phyloP scores from a whole-genome alignment of 257 asterid species.

The Oldenlandia corymbosa region DNA sequence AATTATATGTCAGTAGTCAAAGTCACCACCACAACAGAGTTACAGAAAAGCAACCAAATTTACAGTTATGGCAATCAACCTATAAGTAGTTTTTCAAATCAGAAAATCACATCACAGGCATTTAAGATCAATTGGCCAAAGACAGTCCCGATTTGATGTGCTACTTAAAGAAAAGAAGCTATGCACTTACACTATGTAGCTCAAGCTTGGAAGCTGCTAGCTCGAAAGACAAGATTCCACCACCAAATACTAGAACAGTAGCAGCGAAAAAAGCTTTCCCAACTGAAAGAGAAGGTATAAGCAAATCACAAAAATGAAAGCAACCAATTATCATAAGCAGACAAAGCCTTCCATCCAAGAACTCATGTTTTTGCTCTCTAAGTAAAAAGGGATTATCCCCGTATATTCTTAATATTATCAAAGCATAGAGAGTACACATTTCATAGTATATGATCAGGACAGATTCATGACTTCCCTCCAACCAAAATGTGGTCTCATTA shows the following conservation, averaged over 20 bases:
- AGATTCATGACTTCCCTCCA: background rate
- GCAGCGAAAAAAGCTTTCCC: constrained; percentile 83
- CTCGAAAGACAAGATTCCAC: constrained; percentile 50
- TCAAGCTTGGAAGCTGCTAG: constrained; percentile 58
- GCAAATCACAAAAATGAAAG: background rate
- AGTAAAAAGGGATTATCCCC: background rate
- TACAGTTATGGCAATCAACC: background rate
- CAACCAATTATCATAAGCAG: background rate
- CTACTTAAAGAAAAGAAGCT: background rate
- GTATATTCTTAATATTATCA: background rate
- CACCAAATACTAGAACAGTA: constrained; percentile 72
- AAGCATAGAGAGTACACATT: background rate
- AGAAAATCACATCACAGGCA: too few relatives aligned
- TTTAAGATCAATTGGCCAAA: background rate
- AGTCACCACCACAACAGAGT: background rate
- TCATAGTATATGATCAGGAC: too few relatives aligned
- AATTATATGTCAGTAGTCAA: background rate
- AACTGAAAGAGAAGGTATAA: constrained; percentile 40
- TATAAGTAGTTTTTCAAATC: too few relatives aligned
- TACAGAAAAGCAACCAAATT: background rate
- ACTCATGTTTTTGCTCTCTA: background rate
- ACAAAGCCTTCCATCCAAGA: too few relatives aligned
- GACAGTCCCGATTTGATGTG: too few relatives aligned
- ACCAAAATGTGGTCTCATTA: background rate
- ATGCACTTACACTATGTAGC: constrained; percentile 52